Evolutionary conservation across 2,329 filamentous ascomycete species (phyloP).

Genomic region (Hyphodiscus sp.): DNA sequence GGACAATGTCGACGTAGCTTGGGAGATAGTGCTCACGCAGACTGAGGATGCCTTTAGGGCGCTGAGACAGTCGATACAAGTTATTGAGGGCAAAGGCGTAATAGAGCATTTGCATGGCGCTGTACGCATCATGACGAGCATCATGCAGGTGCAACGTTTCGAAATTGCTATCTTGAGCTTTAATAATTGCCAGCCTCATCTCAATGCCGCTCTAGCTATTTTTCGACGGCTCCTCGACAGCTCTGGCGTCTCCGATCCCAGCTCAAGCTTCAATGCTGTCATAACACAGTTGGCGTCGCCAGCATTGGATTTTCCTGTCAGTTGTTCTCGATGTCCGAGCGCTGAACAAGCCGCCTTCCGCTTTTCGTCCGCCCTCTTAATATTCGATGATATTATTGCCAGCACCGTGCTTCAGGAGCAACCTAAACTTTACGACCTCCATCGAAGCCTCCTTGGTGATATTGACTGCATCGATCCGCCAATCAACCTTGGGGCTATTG

Average conservation of each 20-base stretch:
- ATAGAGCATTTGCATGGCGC: slow-evolving; percentile 21
- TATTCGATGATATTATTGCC: slow-evolving; percentile 44
- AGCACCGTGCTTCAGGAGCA: slow-evolving; percentile 38
- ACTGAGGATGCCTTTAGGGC: slow-evolving; percentile 35
- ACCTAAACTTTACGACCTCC: slow-evolving; percentile 39
- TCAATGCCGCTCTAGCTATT: slow-evolving; percentile 43
- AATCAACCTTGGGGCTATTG: slow-evolving; percentile 42
- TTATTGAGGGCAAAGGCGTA: slow-evolving; percentile 21
- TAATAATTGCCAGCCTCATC: slow-evolving; percentile 44
- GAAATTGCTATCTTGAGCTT: slow-evolving; percentile 43
- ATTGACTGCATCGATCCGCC: slow-evolving; percentile 29
- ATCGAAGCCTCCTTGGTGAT: slow-evolving; percentile 29
- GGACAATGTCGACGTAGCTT: slow-evolving; percentile 33
- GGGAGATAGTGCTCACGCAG: slow-evolving; percentile 29
- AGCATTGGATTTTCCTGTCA: slow-evolving; percentile 8
- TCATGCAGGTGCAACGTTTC: slow-evolving; percentile 47
- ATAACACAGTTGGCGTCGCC: slow-evolving; percentile 11
- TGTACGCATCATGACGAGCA: slow-evolving; percentile 41
- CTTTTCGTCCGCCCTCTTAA: slow-evolving; percentile 44
- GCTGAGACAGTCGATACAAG: slow-evolving; percentile 34
- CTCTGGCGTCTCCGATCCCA: slow-evolving; percentile 5
- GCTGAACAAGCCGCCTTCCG: slow-evolving; percentile 44
- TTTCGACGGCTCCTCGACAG: slow-evolving; percentile 36
- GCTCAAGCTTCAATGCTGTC: slow-evolving; percentile 13
- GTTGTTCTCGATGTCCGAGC: slow-evolving; percentile 26